Evolutionary conservation across 768 basidiomycete species (phyloP).

Genomic region (Russula brevipes): DNA sequence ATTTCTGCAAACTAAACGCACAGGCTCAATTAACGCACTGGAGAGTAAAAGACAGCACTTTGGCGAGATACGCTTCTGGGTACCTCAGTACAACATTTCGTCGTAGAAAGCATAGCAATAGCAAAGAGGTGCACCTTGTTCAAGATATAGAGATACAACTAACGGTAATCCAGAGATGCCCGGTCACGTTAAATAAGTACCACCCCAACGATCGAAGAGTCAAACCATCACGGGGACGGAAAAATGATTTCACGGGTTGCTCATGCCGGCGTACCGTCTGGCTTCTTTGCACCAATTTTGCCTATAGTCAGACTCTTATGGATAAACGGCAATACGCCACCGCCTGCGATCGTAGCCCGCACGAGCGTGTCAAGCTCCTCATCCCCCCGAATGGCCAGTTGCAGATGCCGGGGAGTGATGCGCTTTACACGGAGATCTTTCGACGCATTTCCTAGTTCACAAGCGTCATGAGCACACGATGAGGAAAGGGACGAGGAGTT

Average conservation of each 20-base stretch:
- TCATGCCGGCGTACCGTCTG: conserved; percentile 16
- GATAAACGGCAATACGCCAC: conserved; percentile 83
- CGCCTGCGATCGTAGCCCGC: conserved; percentile 88
- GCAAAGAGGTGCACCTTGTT: background rate
- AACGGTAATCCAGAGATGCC: background rate
- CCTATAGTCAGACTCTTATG: conserved; percentile 70
- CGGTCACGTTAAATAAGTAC: background rate
- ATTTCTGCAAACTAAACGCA: no score
- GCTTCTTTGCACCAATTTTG: conserved; percentile 38
- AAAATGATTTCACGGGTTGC: background rate
- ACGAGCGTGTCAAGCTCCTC: conserved; percentile 97
- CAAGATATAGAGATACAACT: background rate
- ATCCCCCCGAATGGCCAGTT: conserved; percentile 94
- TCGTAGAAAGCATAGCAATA: background rate
- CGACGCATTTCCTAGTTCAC: conserved; percentile 80
- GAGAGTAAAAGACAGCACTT: no score
- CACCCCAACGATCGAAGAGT: background rate
- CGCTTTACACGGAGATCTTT: conserved; percentile 97
- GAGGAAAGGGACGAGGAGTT: background rate
- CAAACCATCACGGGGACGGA: background rate
- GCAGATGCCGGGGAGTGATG: conserved; percentile 93
- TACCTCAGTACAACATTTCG: no score
- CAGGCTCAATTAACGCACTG: no score
- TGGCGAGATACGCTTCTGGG: no score
- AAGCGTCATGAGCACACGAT: background rate